These are phyloP conservation scores for Boletellus sp. DNA, from an alignment of 768 basidiomycete species.

Conservation along the genomic window DNA sequence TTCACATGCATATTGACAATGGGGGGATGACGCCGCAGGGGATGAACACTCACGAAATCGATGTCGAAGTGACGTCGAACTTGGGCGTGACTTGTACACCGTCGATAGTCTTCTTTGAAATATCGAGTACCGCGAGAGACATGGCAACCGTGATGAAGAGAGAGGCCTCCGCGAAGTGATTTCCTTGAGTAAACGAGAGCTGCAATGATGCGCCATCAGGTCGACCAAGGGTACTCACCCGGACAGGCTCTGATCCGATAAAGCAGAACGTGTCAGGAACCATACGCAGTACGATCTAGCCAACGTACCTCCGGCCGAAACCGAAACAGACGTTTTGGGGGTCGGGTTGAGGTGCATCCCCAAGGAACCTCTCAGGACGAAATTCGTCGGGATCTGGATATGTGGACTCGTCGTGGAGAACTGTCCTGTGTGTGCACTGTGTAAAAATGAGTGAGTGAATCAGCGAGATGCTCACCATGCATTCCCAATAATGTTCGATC, in stretches of 20 bases:
- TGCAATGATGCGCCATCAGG: neutral
- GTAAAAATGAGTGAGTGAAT: neutral
- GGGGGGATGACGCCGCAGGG: no score
- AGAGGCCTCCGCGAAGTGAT: conserved; percentile 26
- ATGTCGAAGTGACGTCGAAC: conserved; percentile 37
- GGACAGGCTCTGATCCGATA: conserved; percentile 16
- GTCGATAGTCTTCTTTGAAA: conserved; percentile 39
- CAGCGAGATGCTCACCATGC: conserved; percentile 17
- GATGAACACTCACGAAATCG: conserved; percentile 37
- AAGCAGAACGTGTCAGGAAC: neutral
- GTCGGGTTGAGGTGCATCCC: neutral
- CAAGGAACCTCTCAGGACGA: neutral
- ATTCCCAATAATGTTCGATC: conserved; percentile 21
- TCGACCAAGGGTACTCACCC: conserved; percentile 5
- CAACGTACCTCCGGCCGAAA: conserved; percentile 25
- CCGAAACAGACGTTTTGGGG: conserved; percentile 17
- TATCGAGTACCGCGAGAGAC: conserved; percentile 45
- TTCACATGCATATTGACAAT: neutral
- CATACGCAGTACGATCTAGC: neutral
- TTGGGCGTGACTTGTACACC: conserved; percentile 43
- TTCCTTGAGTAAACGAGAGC: conserved; percentile 16
- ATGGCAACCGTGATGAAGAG: conserved; percentile 29
- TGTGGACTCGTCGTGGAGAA: conserved; percentile 45
- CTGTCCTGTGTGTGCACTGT: conserved; percentile 37
- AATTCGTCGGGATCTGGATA: conserved; percentile 30